Evolutionary conservation across 2,329 filamentous ascomycete species (phyloP).

Genomic region (Paecilomyces dactylethromorphus): DNA sequence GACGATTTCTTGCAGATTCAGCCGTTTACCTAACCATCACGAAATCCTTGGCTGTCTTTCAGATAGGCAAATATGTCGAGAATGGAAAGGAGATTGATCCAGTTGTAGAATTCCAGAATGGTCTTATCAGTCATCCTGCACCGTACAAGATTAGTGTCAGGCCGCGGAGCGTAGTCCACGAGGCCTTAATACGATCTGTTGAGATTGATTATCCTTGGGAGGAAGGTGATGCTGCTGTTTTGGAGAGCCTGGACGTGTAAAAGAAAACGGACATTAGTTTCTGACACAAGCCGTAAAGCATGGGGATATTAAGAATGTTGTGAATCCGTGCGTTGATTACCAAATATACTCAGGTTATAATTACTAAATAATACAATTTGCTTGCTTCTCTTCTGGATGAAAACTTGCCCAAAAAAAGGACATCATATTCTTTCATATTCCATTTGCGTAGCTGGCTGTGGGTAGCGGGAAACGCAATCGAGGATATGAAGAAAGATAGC

Average conservation of each 20-base stretch:
- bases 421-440: too few species aligned
- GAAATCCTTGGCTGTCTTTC: slow-evolving; percentile 38
- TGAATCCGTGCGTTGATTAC: too few species aligned
- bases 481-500: too few species aligned
- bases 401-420: too few species aligned
- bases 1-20: slow-evolving; percentile 25
- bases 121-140: slow-evolving; percentile 15
- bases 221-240: not conserved
- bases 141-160: slow-evolving; percentile 21
- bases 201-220: not conserved
- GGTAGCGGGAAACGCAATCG: too few species aligned
- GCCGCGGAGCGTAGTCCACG: slow-evolving; percentile 22
- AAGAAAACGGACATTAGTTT: too few species aligned
- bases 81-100: slow-evolving; percentile 31
- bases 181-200: slow-evolving; percentile 1
- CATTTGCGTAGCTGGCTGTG: too few species aligned
- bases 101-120: slow-evolving; percentile 20
- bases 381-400: too few species aligned
- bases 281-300: too few species aligned
- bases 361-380: too few species aligned
- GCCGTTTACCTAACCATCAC: slow-evolving; percentile 30
- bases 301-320: too few species aligned
- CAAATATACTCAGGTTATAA: too few species aligned
- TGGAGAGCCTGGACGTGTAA: not conserved
- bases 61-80: slow-evolving; percentile 27